These are phyloP conservation scores for Aspergillus sparsus DNA, from an alignment of 495 filamentous ascomycete genomes.

Conservation along the genomic window DNA sequence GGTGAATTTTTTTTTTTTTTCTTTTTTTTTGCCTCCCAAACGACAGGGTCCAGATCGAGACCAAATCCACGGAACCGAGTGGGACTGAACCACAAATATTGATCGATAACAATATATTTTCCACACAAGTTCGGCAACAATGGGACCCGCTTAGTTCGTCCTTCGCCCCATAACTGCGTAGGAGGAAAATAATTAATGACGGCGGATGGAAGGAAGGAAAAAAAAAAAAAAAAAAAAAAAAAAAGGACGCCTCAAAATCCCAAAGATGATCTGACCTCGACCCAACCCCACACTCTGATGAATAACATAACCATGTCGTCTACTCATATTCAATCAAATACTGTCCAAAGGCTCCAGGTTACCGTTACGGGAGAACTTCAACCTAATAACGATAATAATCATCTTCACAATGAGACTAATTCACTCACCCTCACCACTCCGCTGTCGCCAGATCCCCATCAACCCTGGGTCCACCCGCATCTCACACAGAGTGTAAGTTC, in stretches of 20 bases:
- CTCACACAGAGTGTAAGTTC: constrained; percentile 34
- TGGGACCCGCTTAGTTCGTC: not conserved
- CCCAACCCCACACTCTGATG: no score
- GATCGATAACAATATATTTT: constrained; percentile 1
- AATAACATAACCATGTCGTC: no score
- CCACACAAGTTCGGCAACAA: not conserved
- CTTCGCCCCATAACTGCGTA: no score
- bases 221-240: no score
- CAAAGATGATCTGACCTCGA: no score
- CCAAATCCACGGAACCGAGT: constrained; percentile 2
- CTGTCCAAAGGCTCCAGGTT: no score
- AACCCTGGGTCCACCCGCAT: constrained; percentile 38
- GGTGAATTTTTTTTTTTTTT: no score
- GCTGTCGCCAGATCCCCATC: not conserved
- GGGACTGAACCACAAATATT: not conserved
- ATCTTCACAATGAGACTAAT: not conserved
- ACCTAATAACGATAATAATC: not conserved
- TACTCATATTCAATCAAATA: no score
- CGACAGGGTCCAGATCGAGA: not conserved
- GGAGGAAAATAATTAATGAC: no score
- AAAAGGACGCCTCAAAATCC: no score
- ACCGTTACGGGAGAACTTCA: not conserved
- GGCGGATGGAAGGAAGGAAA: no score
- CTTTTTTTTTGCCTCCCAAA: no score
- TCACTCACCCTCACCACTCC: not conserved